Conservation (phyloP, 2,329 filamentous ascomycete species). For the Diplodia sapinea region DNA sequence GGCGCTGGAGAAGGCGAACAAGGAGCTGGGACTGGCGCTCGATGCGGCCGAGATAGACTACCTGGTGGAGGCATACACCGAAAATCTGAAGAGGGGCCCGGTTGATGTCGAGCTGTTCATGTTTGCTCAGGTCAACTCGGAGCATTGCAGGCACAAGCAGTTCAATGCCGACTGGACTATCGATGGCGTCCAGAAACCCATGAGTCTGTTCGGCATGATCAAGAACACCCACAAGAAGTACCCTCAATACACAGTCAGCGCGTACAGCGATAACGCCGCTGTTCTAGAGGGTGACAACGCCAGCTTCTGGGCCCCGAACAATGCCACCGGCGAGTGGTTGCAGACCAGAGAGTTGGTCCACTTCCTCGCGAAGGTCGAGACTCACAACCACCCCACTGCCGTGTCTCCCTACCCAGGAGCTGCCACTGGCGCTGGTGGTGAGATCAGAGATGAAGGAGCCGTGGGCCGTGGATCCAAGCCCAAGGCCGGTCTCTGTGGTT, state of each 20-base stretch:
- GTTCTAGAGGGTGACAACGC: slow-evolving; percentile 77
- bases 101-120: slow-evolving; percentile 97
- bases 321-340: slow-evolving; percentile 84
- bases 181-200: slow-evolving; percentile 78
- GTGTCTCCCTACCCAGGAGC: slow-evolving; percentile 93
- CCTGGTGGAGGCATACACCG: slow-evolving; percentile 80
- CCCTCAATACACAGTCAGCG: slow-evolving; percentile 84
- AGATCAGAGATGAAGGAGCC: slow-evolving; percentile 93
- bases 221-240: slow-evolving; percentile 84
- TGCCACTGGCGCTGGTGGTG: slow-evolving; percentile 92
- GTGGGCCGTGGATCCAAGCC: slow-evolving; percentile 91
- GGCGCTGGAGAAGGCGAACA: slow-evolving; percentile 82
- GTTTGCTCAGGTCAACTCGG: slow-evolving; percentile 99
- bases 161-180: slow-evolving; percentile 98
- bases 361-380: slow-evolving; percentile 93
- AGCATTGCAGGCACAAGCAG: slow-evolving; percentile 87
- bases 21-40: slow-evolving; percentile 80
- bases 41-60: slow-evolving; percentile 92
- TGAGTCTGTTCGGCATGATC: slow-evolving; percentile 94
- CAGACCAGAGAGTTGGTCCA: slow-evolving; percentile 86
- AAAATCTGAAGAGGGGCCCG: slow-evolving; percentile 68
- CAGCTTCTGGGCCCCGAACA: slow-evolving; percentile 85
- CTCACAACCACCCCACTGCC: slow-evolving; percentile 95
- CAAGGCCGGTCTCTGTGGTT: slow-evolving; percentile 89
- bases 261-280: slow-evolving; percentile 98